Evolutionary conservation across 2,329 filamentous ascomycete genomes (phyloP), one percentile per base, ranked within the genome.

Genomic region (Botrytis deweyae): DNA sequence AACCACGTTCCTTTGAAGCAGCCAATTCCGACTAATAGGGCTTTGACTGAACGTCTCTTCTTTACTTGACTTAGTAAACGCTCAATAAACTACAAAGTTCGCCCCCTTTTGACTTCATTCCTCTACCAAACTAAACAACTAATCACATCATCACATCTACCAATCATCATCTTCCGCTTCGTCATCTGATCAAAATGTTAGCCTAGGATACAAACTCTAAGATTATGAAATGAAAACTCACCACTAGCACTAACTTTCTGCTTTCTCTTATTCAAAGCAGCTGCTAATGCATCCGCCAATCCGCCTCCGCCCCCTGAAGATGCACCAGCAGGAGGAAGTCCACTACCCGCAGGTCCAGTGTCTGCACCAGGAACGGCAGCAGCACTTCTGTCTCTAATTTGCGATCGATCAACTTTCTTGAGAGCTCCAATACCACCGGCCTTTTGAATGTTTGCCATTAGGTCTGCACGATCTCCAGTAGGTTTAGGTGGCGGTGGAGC

Each of bases 191-290:
- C 76, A 36, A 75, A 79, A 76, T 77, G 66, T 81, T 77, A 81
- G 74, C 69, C 74, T 22, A 55, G 16, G 83, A 80, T 74, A 79
- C 72, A 29, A 38, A 46, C 36, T 59, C 55, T 38, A 20, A 36
- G 65, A 69, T 74, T 63, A 42, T 20, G 38, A 29, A 55, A 20
- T 22, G 20, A 42, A 25, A 25, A 91, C 93, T 90, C 89, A 98
- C 95, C 95, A 87, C 93, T 97, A 82, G 93, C 92, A 84, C 93
- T 93, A 82, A 98, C 95, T 87, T 97, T 97, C 83, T 94, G 90
- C 86, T 98, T 98, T 82, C 95, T 88, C 84, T 93, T 92, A 80
- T 91, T 89, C 79, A 95, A 83, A 73, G 92, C 92, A 75, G 90
- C 91, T 74, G 93, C 93, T 78, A 97, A 84, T 66, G 94, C 95